phyloP scores from a whole-genome alignment of 2,329 filamentous ascomycete species.

The Talaromyces albobiverticillius region DNA sequence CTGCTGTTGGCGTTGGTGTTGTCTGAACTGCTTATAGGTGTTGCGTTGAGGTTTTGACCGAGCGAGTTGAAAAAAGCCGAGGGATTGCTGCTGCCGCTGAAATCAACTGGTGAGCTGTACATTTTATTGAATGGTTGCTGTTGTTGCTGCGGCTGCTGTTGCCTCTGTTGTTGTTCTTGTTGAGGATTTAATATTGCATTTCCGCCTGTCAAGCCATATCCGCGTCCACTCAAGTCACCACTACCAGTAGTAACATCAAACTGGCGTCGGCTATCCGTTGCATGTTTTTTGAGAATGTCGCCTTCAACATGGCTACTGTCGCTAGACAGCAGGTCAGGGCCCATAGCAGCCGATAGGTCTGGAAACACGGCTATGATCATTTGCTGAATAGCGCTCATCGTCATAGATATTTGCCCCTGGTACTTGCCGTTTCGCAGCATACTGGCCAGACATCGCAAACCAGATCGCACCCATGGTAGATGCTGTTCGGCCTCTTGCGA shows the following conservation, averaged over 20 bases:
- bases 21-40: conserved; percentile 1
- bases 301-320: neutral
- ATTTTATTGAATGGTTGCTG: neutral
- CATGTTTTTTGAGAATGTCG: neutral
- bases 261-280: neutral
- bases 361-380: conserved; percentile 30
- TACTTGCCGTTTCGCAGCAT: conserved; percentile 32
- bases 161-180: neutral
- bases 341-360: conserved; percentile 27
- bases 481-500: conserved; percentile 34
- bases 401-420: conserved; percentile 20
- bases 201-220: neutral
- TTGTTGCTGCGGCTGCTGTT: neutral
- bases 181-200: neutral
- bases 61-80: conserved; percentile 16
- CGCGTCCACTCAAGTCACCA: neutral
- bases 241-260: neutral
- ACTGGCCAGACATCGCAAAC: conserved; percentile 34
- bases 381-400: conserved; percentile 32
- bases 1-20: conserved; percentile 11
- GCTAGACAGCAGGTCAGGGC: neutral
- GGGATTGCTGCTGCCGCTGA: conserved; percentile 9
- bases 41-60: conserved; percentile 14
- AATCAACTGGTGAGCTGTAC: neutral
- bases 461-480: conserved; percentile 43